Percentiles rank a stretch among this genome's conserved stretches.
phyloP scores from a whole-genome alignment of 768 basidiomycete genomes.

The Tubosaeta sp. region DNA sequence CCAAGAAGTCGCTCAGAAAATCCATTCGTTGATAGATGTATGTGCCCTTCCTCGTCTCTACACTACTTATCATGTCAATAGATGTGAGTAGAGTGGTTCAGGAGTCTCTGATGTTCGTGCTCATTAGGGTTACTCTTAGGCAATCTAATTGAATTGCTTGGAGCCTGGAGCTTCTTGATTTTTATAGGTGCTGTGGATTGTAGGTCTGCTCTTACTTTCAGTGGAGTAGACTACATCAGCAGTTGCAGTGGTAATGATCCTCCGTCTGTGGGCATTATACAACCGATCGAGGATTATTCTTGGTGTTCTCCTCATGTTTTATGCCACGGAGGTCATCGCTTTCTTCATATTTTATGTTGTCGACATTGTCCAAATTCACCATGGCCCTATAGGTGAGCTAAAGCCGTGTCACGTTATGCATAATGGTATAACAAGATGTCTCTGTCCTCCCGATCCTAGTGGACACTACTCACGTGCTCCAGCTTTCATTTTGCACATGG shows the following conservation, averaged over 20 bases:
- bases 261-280: not conserved
- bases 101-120: too few species aligned
- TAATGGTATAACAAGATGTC: not conserved
- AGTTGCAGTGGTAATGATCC: not conserved
- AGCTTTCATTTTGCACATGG: not conserved
- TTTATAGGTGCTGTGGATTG: not conserved
- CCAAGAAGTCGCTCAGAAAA: not conserved
- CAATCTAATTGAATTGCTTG: not conserved
- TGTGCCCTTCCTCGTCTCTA: not conserved
- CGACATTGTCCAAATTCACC: not conserved
- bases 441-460: not conserved
- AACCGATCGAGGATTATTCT: not conserved
- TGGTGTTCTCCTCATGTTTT: not conserved
- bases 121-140: not conserved
- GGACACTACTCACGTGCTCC: not conserved
- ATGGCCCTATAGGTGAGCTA: not conserved
- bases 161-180: not conserved
- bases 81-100: slow-evolving; percentile 6
- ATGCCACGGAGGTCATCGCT: not conserved
- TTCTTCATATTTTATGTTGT: not conserved
- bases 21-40: not conserved
- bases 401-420: too few species aligned
- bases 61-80: not conserved
- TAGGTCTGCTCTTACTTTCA: not conserved
- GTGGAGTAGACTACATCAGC: not conserved